Evolutionary conservation across 2,329 filamentous ascomycete species (phyloP), one percentile per base, ranked within the genome.

Genomic region (Aspergillus sp.): DNA sequence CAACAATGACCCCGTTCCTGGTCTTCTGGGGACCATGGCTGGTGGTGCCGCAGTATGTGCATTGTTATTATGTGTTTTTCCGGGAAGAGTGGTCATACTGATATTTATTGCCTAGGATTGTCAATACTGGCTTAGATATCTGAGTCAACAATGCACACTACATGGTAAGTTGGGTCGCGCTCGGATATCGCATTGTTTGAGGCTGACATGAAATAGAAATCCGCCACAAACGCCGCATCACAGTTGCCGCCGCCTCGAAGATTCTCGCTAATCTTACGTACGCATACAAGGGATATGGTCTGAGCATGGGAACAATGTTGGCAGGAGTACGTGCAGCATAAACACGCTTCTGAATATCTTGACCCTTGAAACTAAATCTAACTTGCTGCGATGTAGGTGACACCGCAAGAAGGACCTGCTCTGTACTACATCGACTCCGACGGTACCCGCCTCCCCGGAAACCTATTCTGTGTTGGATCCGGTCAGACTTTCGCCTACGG

Each of bases 301-400:
- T 99, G 70, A 96, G 91, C 75, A 99, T 99, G 95, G 95, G 95
- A 68, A 99, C 95, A 72, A 99, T 99, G 95, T 96, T 95, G 78
- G 93, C 95, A 37, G 95, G 95, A 71, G 95, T 99, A 66, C 95
- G 95, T 64, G 39, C 44, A 30, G 11, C 40, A 39, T n/a, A 15
- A 24, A 46, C 5, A 34, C 13, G 19, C 3, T 19, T 6, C n/a
- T 4, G 6, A 19, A 19, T 33, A 39, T 30, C 13, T 40, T 19
- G 3, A 40, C 12, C 5, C 15, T 15, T 24, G 47, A 24, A 30
- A 12, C 27, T 22, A 19, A 15, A 41, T 37, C 50, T 57, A 48
- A 59, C 44, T 34, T 45, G 2, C 3, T 19, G 17, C 30, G 22
- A 52, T 17, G 22, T 51, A 75, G 73, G 70, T 75, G 62, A 75